Conservation (phyloP, 2,329 filamentous ascomycete species). For the Shiraia bambusicola region DNA sequence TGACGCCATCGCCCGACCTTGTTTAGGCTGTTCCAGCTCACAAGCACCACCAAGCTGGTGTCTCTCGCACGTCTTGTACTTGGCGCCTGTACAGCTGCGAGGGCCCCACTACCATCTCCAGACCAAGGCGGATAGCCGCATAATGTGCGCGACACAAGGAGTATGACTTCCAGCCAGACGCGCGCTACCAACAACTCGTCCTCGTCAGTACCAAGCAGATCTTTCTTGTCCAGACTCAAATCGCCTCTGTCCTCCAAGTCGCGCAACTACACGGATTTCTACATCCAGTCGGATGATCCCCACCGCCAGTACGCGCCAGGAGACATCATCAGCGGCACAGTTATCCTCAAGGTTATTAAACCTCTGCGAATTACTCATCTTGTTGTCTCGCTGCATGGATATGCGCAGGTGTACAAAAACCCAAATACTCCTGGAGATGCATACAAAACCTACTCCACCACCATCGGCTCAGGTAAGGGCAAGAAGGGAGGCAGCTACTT, state of each 20-base stretch:
- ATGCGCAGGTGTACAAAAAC: conserved; percentile 75
- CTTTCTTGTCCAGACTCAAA: conserved; percentile 57
- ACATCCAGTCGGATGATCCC: conserved; percentile 74
- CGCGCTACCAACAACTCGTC: conserved; percentile 35
- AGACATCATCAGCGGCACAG: conserved; percentile 71
- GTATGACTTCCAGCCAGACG: conserved; percentile 44
- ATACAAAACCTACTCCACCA: conserved; percentile 51
- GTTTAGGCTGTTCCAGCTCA: not conserved
- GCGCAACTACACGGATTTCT: conserved; percentile 74
- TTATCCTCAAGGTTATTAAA: conserved; percentile 72
- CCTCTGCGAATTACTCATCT: conserved; percentile 77
- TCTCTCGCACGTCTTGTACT: conserved; percentile 1
- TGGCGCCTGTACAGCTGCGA: conserved; percentile 5
- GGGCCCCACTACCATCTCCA: conserved; percentile 9
- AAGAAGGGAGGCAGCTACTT: conserved; percentile 60
- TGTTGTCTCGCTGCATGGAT: conserved; percentile 75
- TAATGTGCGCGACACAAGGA: conserved; percentile 41
- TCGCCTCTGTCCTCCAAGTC: conserved; percentile 57
- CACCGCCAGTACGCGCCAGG: conserved; percentile 75
- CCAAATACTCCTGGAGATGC: conserved; percentile 62
- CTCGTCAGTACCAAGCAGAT: conserved; percentile 32
- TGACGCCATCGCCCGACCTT: not conserved
- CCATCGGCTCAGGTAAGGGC: conserved; percentile 57
- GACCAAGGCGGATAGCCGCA: conserved; percentile 40
- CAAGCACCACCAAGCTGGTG: not conserved